phyloP scores from a whole-genome alignment of 1,284 basidiomycete species.

The Ustilago crameri region DNA sequence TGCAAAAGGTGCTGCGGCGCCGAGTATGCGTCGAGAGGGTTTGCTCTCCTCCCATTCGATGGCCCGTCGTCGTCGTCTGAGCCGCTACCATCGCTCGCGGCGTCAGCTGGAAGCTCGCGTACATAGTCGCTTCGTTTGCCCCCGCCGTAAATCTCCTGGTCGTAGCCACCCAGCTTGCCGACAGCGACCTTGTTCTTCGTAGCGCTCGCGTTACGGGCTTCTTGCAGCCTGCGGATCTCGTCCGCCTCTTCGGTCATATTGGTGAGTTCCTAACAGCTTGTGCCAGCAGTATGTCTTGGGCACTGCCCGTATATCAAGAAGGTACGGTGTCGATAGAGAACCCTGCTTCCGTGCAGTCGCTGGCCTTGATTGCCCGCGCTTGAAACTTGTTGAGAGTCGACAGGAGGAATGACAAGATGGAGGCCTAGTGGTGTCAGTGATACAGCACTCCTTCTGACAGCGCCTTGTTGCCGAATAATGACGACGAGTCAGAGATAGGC shows the following conservation, averaged over 20 bases:
- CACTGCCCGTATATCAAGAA: too few relatives aligned
- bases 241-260: slow-evolving; percentile 51
- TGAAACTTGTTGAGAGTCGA: too few relatives aligned
- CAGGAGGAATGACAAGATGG: too few relatives aligned
- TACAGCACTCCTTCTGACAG: too few relatives aligned
- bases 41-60: slow-evolving; percentile 27
- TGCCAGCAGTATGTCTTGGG: not conserved
- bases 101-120: slow-evolving; percentile 49
- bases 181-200: slow-evolving; percentile 40
- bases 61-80: slow-evolving; percentile 45
- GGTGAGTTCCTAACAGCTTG: not conserved
- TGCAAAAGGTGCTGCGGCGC: slow-evolving; percentile 92
- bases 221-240: slow-evolving; percentile 51
- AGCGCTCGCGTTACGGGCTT: slow-evolving; percentile 43
- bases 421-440: too few relatives aligned
- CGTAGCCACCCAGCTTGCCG: slow-evolving; percentile 50
- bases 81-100: slow-evolving; percentile 28
- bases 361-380: too few relatives aligned
- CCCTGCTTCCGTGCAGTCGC: too few relatives aligned
- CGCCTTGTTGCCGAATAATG: too few relatives aligned
- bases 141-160: slow-evolving; percentile 53
- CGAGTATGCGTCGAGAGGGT: slow-evolving; percentile 71
- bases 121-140: slow-evolving; percentile 54
- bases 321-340: too few relatives aligned
- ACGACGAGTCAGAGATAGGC: not conserved